Percentiles rank a stretch among this genome's conserved stretches.
Evolutionary conservation across 768 basidiomycete genomes (phyloP).

Genomic region (Lentinula sp.): DNA sequence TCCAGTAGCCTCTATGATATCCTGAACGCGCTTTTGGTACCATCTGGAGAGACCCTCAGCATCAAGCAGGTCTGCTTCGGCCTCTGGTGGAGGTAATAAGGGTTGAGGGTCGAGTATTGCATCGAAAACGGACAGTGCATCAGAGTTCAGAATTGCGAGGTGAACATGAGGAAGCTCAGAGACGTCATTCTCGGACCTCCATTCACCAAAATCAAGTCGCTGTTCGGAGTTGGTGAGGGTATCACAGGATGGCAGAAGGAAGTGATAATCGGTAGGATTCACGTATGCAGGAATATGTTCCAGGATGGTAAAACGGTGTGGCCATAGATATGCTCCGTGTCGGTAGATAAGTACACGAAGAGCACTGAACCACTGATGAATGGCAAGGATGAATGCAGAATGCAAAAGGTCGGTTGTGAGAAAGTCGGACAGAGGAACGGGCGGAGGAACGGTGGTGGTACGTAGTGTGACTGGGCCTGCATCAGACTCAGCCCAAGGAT

Average conservation of each 20-base stretch:
- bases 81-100: neutral
- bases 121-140: slow-evolving; percentile 5
- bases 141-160: slow-evolving; percentile 29
- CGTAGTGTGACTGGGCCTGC: slow-evolving; percentile 13
- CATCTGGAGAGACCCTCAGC: slow-evolving; percentile 55
- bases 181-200: slow-evolving; percentile 56
- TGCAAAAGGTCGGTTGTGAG: slow-evolving; percentile 51
- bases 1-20: slow-evolving; percentile 60
- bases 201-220: slow-evolving; percentile 21
- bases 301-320: slow-evolving; percentile 63
- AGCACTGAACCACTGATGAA: slow-evolving; percentile 49
- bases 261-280: slow-evolving; percentile 53
- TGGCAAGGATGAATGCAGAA: slow-evolving; percentile 61
- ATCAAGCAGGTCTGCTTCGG: slow-evolving; percentile 25
- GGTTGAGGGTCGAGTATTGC: neutral
- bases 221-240: slow-evolving; percentile 37
- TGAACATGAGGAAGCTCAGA: slow-evolving; percentile 43
- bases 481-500: slow-evolving; percentile 65
- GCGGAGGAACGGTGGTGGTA: slow-evolving; percentile 23
- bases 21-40: slow-evolving; percentile 66
- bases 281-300: slow-evolving; percentile 70
- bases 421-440: slow-evolving; percentile 58
- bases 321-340: slow-evolving; percentile 57
- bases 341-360: slow-evolving; percentile 52
- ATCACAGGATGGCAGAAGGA: slow-evolving; percentile 62